Evolutionary conservation across 2,329 filamentous ascomycete species (phyloP), one percentile per base, ranked within the genome.

Genomic region (Albifimbria verrucaria): DNA sequence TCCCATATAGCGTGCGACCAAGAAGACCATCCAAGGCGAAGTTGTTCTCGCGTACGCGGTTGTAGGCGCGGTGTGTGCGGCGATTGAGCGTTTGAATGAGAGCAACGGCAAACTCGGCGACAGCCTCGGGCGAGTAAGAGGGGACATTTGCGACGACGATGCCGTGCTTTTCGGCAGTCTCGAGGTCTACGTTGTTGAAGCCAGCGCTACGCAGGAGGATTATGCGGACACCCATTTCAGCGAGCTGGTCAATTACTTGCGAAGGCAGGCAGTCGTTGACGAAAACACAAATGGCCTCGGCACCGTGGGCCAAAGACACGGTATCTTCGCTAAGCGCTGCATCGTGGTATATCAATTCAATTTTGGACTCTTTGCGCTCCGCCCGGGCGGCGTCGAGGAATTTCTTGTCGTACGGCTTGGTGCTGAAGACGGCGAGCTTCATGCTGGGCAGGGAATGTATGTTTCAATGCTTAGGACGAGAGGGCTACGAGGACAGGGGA

Each of bases 21-120:
- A 85, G 71, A n/a, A 85, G 68, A 2, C 86, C 86, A 55, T 86
- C 78, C 26, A 89, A 78, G 44, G 77, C 79, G 64, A 88, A 89
- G 66, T 89, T 88, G 48, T 81, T 84, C 66, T 88, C 84, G 43
- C 85, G 81, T 20, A 87, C 85, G 23, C 86, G 81, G 65, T 85
- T 86, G 68, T 86, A 88, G 3, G 85, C 83, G 21, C 83, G 80
- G 65, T 88, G 86, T 15, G 82, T 87, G 63, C 85, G 82, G 43
- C 86, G 82, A 65, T 88, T 86, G 43, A 88, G 74, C 1, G 85
- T 86, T 71, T 87, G 83, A 50, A 88, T 74, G 55, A 88, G 73
- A 2, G 84, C 82, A n/a, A 88, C 78, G 41, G 83, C 79, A 62
- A 87, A 88, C 73, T 89, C 86, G 58, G 85, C 85, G 2, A 89